A percentile compares a stretch with the other conserved stretches of the same genome.
These are phyloP conservation scores for Benincasa hispida DNA, from an alignment of 306 rosid genomes.

Conservation along the genomic window DNA sequence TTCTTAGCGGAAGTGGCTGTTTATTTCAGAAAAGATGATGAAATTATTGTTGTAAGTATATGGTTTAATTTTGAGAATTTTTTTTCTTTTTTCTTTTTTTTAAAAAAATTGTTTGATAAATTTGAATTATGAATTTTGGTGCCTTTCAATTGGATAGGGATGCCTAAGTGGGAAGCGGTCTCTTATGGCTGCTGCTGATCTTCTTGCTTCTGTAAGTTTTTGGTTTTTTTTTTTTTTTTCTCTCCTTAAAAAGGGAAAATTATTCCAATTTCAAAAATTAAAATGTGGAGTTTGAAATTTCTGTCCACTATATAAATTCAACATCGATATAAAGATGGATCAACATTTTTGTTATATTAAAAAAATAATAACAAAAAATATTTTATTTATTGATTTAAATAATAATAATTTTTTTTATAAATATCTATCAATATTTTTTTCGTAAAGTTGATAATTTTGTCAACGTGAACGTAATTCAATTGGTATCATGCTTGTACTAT, in stretches of 20 bases:
- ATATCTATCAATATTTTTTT: too few species aligned
- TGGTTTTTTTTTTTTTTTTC: not conserved
- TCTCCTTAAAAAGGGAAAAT: not conserved
- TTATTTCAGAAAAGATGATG: slow-evolving; percentile 56
- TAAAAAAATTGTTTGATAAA: too few species aligned
- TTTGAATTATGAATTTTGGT: not conserved
- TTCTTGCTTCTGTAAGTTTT: slow-evolving; percentile 50
- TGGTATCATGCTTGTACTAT: too few species aligned
- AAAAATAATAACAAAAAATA: too few species aligned
- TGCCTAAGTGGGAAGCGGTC: slow-evolving; percentile 73
- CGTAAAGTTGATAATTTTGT: too few species aligned
- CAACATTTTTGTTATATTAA: too few species aligned
- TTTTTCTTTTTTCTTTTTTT: too few species aligned
- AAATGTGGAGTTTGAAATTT: not conserved
- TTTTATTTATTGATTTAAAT: too few species aligned
- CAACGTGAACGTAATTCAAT: too few species aligned
- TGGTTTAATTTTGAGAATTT: not conserved
- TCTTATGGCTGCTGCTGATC: slow-evolving; percentile 71
- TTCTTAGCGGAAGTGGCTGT: slow-evolving; percentile 44
- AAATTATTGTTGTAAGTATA: slow-evolving; percentile 64
- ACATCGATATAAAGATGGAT: too few species aligned
- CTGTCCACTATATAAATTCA: too few species aligned
- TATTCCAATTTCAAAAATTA: not conserved
- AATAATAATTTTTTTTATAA: too few species aligned
- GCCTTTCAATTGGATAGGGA: slow-evolving; percentile 28